Evolutionary conservation across 352 stramenopile genomes (phyloP), one percentile per base, ranked within the genome.

Genomic region (Aphanomyces astaci): DNA sequence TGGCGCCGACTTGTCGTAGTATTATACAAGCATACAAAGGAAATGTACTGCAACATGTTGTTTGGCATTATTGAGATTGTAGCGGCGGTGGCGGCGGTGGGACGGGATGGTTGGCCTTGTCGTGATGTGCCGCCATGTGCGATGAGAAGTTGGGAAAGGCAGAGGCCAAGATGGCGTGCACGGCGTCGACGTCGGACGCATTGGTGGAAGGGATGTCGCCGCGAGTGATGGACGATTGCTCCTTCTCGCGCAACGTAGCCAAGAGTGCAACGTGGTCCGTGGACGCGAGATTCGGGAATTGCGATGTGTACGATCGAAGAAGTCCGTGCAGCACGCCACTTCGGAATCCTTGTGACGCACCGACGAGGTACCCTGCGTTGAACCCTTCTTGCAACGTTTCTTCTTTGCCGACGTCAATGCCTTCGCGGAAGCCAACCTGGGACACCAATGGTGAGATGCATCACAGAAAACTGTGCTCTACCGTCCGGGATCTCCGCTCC

Each of bases 361-460:
- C 82, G 7, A 53, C 19, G 27, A 63, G 54, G 24, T 89, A 92
- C 0, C 84, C 82, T 7, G 66, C 19, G 66, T 90, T 81, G 52
- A 92, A 92, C 32, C 84, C 84, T 64, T 82, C 53, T 69, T 92
- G 84, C 27, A 92, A 62, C 33, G 81, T 84, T 63, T 77, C 73
- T 27, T 92, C 79, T 70, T 92, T 90, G 39, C 80, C 84, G 7
- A 82, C 59, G 43, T 92, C 82, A 31, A 90, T 74, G 17, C 80
- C 82, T 24, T 90, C 82, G 11, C 79, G 84, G 53, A 90, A 79
- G 40, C 84, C 84, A 30, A 84, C 52, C 80, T 91, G 62, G 9
- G 15, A 28, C 25, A 17, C 39, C 1, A 3, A 60, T 9, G 24
- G 1, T 2, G 27, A 3, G 19, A 4, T 22, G 33, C 22, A 25